These are phyloP conservation scores for Gillenia trifoliata DNA, from an alignment of 306 rosid species.

Conservation along the genomic window DNA sequence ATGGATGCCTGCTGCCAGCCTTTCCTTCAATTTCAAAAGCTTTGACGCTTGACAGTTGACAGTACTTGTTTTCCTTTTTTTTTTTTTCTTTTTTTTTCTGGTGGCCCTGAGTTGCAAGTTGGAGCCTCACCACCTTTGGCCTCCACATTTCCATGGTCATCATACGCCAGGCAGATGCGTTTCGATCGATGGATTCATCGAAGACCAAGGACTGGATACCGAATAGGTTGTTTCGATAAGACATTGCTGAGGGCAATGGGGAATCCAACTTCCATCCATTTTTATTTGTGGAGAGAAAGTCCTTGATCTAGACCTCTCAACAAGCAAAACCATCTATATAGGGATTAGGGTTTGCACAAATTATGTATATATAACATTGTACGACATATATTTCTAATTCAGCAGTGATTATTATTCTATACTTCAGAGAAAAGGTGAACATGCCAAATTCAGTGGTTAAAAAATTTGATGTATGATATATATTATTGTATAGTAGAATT, in stretches of 20 bases:
- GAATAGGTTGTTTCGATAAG: not conserved
- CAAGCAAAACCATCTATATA: not conserved
- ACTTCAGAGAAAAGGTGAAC: too few species aligned
- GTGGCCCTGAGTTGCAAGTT: not conserved
- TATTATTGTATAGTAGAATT: too few species aligned
- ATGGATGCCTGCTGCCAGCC: conserved; percentile 6
- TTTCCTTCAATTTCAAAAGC: conserved; percentile 38
- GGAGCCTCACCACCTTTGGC: not conserved
- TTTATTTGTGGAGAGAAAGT: not conserved
- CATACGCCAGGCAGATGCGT: not conserved
- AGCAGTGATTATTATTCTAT: too few species aligned
- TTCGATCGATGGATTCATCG: not conserved
- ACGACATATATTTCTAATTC: too few species aligned
- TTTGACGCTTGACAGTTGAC: conserved; percentile 14
- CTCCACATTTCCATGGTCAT: not conserved
- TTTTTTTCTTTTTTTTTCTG: too few species aligned
- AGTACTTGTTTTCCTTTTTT: not conserved
- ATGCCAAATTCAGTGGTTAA: too few species aligned
- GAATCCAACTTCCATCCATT: conserved; percentile 2
- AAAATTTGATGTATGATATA: too few species aligned
- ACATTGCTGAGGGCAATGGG: conserved; percentile 10
- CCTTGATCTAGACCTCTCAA: not conserved
- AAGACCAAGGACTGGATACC: not conserved
- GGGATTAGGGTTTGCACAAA: not conserved
- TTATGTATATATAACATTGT: not conserved